These are phyloP conservation scores for Saitozyma podzolica DNA, from an alignment of 768 basidiomycete genomes.

Conservation along the genomic window DNA sequence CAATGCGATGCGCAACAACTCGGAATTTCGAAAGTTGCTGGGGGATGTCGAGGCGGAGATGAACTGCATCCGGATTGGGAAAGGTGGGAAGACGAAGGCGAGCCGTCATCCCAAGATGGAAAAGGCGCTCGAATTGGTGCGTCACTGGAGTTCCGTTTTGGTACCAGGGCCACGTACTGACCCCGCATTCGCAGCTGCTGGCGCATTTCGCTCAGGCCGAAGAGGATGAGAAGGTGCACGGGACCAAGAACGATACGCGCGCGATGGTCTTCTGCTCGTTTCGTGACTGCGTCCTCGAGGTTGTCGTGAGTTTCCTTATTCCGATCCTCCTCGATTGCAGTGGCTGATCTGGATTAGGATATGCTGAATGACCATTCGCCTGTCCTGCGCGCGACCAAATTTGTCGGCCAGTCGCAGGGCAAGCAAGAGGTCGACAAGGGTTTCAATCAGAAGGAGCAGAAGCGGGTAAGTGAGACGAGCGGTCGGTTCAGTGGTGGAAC, in stretches of 20 bases:
- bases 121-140: constrained; percentile 66
- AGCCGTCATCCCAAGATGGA: constrained; percentile 87
- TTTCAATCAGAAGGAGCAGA: constrained; percentile 84
- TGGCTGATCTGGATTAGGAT: constrained; percentile 50
- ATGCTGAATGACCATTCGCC: constrained; percentile 73
- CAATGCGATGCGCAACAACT: constrained; percentile 46
- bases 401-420: constrained; percentile 77
- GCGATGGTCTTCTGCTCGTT: constrained; percentile 96
- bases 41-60: constrained; percentile 66
- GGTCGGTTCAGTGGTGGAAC: not conserved
- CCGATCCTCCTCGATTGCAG: not conserved
- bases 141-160: constrained; percentile 4
- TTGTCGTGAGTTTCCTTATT: constrained; percentile 58
- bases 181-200: constrained; percentile 50
- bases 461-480: constrained; percentile 63
- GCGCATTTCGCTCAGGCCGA: constrained; percentile 69
- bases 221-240: constrained; percentile 40
- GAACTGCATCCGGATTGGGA: constrained; percentile 54
- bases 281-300: constrained; percentile 85
- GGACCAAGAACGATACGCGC: constrained; percentile 58
- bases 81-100: constrained; percentile 47
- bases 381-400: constrained; percentile 75
- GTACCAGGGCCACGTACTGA: constrained; percentile 8
- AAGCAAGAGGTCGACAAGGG: constrained; percentile 81
- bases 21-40: constrained; percentile 66